Percentiles rank a stretch among this genome's conserved stretches.
Evolutionary conservation across 495 filamentous ascomycete genomes (phyloP).

Genomic region (Aspergillus panamensis): DNA sequence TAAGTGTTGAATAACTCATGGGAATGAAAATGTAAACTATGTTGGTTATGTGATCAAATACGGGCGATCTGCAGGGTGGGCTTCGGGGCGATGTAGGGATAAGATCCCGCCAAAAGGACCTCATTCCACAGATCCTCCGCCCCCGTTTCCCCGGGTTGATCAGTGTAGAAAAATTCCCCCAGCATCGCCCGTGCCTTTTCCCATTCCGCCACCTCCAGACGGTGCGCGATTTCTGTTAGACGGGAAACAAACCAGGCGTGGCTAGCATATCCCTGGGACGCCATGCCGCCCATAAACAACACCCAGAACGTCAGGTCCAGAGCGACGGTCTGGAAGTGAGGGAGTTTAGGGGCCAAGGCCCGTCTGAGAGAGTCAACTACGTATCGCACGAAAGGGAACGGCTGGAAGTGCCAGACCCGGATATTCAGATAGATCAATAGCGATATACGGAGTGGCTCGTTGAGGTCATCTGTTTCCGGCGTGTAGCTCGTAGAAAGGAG

Average conservation of each 20-base stretch:
- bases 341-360: background rate
- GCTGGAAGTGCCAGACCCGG: background rate
- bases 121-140: slow-evolving; percentile 3
- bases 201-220: background rate
- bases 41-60: background rate
- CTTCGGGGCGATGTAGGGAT: background rate
- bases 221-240: background rate
- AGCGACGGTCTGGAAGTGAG: background rate
- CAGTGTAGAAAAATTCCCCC: background rate
- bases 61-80: background rate
- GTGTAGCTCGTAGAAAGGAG: background rate
- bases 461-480: background rate
- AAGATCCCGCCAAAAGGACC: slow-evolving; percentile 1
- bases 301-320: background rate
- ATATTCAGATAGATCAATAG: background rate
- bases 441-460: background rate
- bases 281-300: background rate
- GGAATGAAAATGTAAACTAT: background rate
- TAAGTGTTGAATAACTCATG: no score
- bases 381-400: background rate
- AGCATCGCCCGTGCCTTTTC: background rate
- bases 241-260: background rate
- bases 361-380: background rate
- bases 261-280: background rate
- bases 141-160: background rate